phyloP scores from a whole-genome alignment of 2,329 filamentous ascomycete species.

The Mariannaea sp. region DNA sequence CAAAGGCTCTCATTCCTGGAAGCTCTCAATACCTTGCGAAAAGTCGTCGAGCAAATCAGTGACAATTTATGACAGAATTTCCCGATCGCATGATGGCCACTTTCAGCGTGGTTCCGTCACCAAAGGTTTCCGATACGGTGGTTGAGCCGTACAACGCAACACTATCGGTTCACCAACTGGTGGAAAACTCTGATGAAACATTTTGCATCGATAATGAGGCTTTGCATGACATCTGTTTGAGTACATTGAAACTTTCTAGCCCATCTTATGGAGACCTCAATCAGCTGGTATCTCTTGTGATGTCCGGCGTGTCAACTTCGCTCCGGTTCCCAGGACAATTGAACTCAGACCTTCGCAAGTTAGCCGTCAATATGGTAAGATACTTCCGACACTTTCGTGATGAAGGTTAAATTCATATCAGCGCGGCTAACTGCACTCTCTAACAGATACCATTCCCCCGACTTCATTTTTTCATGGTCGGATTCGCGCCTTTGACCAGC shows the following conservation, averaged over 20 bases:
- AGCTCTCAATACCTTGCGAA: no score
- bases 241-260: conserved; percentile 97
- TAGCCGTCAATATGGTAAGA: conserved; percentile 99
- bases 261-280: conserved; percentile 99
- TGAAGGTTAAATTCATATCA: no score
- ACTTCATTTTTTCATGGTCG: conserved; percentile 99
- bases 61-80: conserved; percentile 75
- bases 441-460: conserved; percentile 99
- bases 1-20: no score
- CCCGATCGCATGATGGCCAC: conserved; percentile 99
- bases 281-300: conserved; percentile 98
- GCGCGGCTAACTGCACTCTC: no score
- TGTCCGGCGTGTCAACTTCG: conserved; percentile 98
- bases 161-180: conserved; percentile 96
- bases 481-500: conserved; percentile 97
- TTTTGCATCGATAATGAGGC: conserved; percentile 99
- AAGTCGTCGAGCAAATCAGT: no score
- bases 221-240: conserved; percentile 99
- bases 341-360: conserved; percentile 99
- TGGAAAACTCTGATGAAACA: conserved; percentile 99
- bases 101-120: conserved; percentile 97
- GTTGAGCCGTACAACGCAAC: conserved; percentile 99
- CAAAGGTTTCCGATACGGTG: conserved; percentile 99
- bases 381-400: no score
- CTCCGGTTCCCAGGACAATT: conserved; percentile 99